Evolutionary conservation across 2,329 filamentous ascomycete species (phyloP).

Genomic region (Monilinia laxa): DNA sequence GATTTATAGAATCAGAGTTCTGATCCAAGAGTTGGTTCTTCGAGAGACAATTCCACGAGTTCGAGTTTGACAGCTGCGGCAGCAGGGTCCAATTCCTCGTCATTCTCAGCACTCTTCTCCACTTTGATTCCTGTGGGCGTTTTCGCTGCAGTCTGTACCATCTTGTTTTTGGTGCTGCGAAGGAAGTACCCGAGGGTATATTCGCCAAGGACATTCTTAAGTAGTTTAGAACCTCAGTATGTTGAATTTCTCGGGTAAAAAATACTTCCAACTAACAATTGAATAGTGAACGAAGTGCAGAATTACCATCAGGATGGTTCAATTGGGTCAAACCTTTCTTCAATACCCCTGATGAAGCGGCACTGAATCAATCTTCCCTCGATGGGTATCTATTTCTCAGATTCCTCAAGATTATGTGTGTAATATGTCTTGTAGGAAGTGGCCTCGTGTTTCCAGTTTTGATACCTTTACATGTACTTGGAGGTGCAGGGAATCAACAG

Average conservation of each 20-base stretch:
- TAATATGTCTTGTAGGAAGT: constrained; percentile 62
- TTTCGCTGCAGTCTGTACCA: constrained; percentile 50
- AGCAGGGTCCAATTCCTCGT: constrained; percentile 44
- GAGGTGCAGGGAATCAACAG: constrained; percentile 52
- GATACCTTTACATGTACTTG: constrained; percentile 63
- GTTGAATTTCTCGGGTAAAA: neutral
- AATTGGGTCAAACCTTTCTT: constrained; percentile 42
- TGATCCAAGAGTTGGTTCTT: constrained; percentile 48
- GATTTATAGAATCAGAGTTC: constrained; percentile 26
- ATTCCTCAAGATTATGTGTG: constrained; percentile 60
- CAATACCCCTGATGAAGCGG: constrained; percentile 40
- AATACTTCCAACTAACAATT: constrained; percentile 15
- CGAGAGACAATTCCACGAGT: constrained; percentile 44
- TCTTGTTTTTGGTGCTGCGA: constrained; percentile 52
- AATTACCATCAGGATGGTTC: constrained; percentile 40
- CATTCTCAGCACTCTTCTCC: constrained; percentile 46
- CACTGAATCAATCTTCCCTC: constrained; percentile 64
- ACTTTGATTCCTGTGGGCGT: constrained; percentile 55
- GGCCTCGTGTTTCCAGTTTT: constrained; percentile 63
- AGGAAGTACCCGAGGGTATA: constrained; percentile 54
- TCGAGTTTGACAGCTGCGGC: constrained; percentile 40
- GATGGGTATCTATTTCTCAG: constrained; percentile 66
- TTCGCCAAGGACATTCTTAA: constrained; percentile 53
- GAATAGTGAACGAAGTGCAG: constrained; percentile 38
- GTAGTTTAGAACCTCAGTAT: constrained; percentile 51